Base-by-base conservation (phyloP, 768 basidiomycete genomes). In the Tulasnella sp. region DNA sequence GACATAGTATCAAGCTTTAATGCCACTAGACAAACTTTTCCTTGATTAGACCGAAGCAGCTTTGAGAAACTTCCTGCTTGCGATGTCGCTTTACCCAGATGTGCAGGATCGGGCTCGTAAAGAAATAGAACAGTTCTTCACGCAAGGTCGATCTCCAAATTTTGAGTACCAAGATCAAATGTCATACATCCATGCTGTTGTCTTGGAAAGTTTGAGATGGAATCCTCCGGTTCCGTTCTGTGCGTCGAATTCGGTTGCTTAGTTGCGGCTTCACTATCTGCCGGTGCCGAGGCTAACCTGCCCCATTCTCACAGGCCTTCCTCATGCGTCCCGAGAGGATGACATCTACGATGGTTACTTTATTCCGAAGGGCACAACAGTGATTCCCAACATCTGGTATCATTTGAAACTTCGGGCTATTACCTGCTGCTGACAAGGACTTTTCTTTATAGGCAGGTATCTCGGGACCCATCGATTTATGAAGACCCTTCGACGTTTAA, bases 341-440 rank as follows among this genome's bases (percentile, higher is more conserved):
- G 77, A 77, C 34, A 40, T 72, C 34, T 77, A 77, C 34, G 37
- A 77, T 29, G 77, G 77, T 0, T 77, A 77, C 22, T 38, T 42
- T 19, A 77, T 78, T 29, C 76, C 78, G 12, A 45, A 40, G 7
- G 71, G 67, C n/a, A 64, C 78, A 6, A 29, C 64, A 15, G 76
- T 78, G 25, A 38, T 70, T n/a, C 36, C 69, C 4, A 70, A 70
- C 15, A 17, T 22, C 25, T 70, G 69, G 69, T 64, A 31, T 9
- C 6, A 14, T 64, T 14, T 9, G 9, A 64, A 6, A 64, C 25
- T 5, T 12, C 31, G 0, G 12, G n/a, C n/a, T n/a, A n/a, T n/a
- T n/a, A n/a, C n/a, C n/a, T n/a, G n/a, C n/a, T n/a, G n/a, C n/a
- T n/a, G n/a, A n/a, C n/a, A n/a, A n/a, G n/a, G n/a, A n/a, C n/a